phyloP scores from a whole-genome alignment of 169 alveolate species.

The Plasmodium reichenowi region DNA sequence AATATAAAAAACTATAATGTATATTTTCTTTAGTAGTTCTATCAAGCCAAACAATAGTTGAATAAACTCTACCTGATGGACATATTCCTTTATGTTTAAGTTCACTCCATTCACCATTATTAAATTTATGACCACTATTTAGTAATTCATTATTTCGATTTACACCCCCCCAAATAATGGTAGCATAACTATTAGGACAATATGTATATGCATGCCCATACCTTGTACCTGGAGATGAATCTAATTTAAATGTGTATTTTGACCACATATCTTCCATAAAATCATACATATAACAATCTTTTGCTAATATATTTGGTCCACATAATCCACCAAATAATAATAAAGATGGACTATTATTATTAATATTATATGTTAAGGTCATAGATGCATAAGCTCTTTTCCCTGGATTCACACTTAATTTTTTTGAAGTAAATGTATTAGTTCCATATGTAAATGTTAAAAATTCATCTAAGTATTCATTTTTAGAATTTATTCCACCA shows the following conservation, averaged over 20 bases:
- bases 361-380: constrained; percentile 45
- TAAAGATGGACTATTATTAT: constrained; percentile 42
- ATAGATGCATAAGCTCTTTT: constrained; percentile 74
- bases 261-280: constrained; percentile 60
- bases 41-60: constrained; percentile 74
- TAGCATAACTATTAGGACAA: constrained; percentile 55
- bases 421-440: constrained; percentile 70
- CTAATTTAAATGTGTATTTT: constrained; percentile 45
- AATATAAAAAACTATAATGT: constrained; percentile 36
- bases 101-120: constrained; percentile 74
- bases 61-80: constrained; percentile 59
- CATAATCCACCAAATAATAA: constrained; percentile 75
- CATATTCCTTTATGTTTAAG: constrained; percentile 27
- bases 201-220: constrained; percentile 76
- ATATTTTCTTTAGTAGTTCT: constrained; percentile 59
- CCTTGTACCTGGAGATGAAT: constrained; percentile 54
- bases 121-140: constrained; percentile 66
- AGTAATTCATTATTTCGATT: constrained; percentile 54
- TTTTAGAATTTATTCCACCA: constrained; percentile 69
- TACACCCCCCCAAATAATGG: constrained; percentile 75
- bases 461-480: constrained; percentile 68
- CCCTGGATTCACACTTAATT: constrained; percentile 61
- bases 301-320: constrained; percentile 72
- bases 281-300: constrained; percentile 66
- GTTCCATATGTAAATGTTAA: constrained; percentile 57